Conservation (phyloP, 345 rosid species). For the Cardamine occulta region DNA sequence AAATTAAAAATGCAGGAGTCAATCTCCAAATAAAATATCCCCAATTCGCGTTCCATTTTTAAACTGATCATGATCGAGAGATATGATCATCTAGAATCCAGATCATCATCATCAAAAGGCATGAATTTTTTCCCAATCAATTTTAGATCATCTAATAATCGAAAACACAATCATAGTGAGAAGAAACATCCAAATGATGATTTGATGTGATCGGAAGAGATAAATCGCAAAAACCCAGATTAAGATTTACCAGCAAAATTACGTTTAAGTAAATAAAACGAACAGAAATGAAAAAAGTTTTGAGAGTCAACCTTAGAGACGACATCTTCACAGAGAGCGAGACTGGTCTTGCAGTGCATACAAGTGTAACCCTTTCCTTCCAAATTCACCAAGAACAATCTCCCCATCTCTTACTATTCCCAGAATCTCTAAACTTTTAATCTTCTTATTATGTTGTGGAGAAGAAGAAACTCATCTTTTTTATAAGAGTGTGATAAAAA, state of each 20-base stretch:
- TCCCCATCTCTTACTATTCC: slow-evolving; percentile 57
- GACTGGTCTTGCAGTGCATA: slow-evolving; percentile 69
- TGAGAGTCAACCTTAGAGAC: slow-evolving; percentile 63
- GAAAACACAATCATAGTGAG: slow-evolving; percentile 5
- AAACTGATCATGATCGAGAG: neutral
- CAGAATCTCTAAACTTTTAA: slow-evolving; percentile 3
- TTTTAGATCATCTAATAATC: slow-evolving; percentile 34
- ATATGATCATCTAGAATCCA: slow-evolving; percentile 23
- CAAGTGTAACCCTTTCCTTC: slow-evolving; percentile 69
- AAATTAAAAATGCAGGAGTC: neutral
- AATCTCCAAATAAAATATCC: neutral
- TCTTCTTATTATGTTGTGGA: neutral
- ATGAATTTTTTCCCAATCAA: neutral
- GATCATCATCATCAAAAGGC: slow-evolving; percentile 17
- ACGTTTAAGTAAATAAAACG: neutral
- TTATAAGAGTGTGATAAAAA: slow-evolving; percentile 13
- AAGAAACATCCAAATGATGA: neutral
- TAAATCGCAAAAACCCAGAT: slow-evolving; percentile 33
- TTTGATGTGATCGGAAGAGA: slow-evolving; percentile 9
- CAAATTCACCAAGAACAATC: slow-evolving; percentile 62
- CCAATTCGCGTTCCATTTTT: neutral
- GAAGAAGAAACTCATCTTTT: neutral
- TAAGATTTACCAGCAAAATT: slow-evolving; percentile 17
- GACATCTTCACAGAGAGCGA: slow-evolving; percentile 60
- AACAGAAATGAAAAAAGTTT: neutral